Conservation (phyloP, 2,329 filamentous ascomycete genomes). For the Penicillium sp. region DNA sequence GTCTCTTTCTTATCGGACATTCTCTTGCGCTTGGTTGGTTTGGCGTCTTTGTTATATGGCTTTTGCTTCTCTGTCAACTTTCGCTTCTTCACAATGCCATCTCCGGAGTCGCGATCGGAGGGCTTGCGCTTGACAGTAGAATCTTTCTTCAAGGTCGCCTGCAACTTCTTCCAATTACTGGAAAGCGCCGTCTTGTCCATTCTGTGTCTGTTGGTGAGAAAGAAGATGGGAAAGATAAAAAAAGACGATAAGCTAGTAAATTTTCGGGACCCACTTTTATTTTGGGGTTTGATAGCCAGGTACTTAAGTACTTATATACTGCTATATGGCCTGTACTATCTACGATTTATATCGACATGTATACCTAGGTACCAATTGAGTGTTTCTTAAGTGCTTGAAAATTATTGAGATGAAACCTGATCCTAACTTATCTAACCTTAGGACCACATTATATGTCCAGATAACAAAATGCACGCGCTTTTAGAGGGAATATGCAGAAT, state of each 20-base stretch:
- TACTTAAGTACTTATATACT: too few relatives aligned
- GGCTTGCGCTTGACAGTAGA: slow-evolving; percentile 28
- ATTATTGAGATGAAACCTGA: slow-evolving; percentile 2
- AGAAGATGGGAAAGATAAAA: slow-evolving; percentile 6
- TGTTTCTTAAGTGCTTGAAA: neutral
- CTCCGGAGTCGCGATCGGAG: slow-evolving; percentile 24
- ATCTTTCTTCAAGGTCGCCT: slow-evolving; percentile 37
- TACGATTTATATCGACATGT: neutral
- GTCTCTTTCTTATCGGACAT: slow-evolving; percentile 23
- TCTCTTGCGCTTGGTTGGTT: slow-evolving; percentile 23
- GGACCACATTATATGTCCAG: slow-evolving; percentile 17
- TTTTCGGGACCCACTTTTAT: slow-evolving; percentile 11
- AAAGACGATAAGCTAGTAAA: slow-evolving; percentile 9
- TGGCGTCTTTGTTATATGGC: slow-evolving; percentile 9
- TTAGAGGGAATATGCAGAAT: slow-evolving; percentile 18
- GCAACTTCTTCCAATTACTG: slow-evolving; percentile 46
- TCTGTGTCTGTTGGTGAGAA: slow-evolving; percentile 17
- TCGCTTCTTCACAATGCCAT: slow-evolving; percentile 29
- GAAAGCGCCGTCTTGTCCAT: slow-evolving; percentile 41
- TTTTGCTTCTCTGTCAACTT: slow-evolving; percentile 24
- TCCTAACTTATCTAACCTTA: neutral
- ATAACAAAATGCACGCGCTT: slow-evolving; percentile 17
- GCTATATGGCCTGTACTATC: neutral
- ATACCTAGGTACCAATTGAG: neutral
- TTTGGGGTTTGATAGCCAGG: too few relatives aligned